A percentile compares a stretch with the other conserved stretches of the same genome.
These are phyloP conservation scores for Colletotrichum filicis DNA, from an alignment of 2,329 filamentous ascomycete genomes.

Conservation along the genomic window DNA sequence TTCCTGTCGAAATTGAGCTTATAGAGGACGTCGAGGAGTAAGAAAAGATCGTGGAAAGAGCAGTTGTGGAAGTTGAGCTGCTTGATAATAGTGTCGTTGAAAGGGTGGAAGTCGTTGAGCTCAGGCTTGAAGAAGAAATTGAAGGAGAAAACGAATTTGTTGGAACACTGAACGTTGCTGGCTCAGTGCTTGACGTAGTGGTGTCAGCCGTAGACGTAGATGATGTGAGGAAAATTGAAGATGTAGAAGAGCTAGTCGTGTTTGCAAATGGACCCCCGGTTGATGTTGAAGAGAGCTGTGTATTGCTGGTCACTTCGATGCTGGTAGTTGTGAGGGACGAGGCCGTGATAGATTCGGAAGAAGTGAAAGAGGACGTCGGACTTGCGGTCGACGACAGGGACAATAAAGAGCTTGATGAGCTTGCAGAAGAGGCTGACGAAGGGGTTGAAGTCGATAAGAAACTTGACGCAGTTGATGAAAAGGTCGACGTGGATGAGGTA, in stretches of 20 bases:
- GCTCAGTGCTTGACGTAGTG: neutral
- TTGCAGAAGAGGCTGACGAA: neutral
- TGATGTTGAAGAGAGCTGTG: neutral
- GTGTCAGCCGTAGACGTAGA: neutral
- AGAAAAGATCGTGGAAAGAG: too few relatives aligned
- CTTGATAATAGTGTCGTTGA: neutral
- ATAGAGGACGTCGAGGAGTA: too few relatives aligned
- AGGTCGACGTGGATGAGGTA: too few relatives aligned
- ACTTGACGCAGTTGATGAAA: too few relatives aligned
- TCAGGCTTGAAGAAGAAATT: neutral
- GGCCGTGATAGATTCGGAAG: neutral
- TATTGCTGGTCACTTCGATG: neutral
- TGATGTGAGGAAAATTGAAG: neutral
- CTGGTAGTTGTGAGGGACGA: neutral
- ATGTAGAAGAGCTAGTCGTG: neutral
- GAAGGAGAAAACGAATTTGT: neutral
- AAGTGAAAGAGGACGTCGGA: neutral
- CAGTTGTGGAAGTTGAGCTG: neutral
- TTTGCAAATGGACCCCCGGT: neutral
- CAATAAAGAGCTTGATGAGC: neutral
- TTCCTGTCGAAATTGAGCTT: too few relatives aligned
- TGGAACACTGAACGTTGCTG: neutral
- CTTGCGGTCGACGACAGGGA: neutral
- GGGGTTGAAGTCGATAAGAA: neutral
- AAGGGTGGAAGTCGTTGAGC: neutral